Evolutionary conservation across 805 yeast species (phyloP).

Genomic region (Metschnikowia kofuensis): DNA sequence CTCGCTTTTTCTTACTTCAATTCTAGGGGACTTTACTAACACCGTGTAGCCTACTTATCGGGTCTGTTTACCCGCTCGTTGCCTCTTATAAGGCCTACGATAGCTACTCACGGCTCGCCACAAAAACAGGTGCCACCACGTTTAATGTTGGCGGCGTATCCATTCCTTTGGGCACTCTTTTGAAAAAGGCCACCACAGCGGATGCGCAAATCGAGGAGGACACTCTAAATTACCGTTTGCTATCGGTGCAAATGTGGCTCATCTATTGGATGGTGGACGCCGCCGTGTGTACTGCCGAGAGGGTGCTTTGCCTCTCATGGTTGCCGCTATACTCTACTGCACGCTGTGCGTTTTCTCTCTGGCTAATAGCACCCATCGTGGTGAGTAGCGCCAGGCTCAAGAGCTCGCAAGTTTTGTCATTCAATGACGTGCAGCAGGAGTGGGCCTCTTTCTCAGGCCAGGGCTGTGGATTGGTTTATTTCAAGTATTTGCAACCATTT

Average conservation of each 20-base stretch:
- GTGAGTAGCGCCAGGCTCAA: conserved; percentile 34
- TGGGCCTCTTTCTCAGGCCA: conserved; percentile 26
- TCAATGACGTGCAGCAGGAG: conserved; percentile 20
- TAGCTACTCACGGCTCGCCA: conserved; percentile 30
- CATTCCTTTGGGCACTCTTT: conserved; percentile 37
- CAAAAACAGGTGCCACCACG: conserved; percentile 27
- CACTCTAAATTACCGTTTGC: conserved; percentile 22
- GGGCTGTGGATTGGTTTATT: conserved; percentile 36
- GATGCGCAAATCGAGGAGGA: conserved; percentile 17
- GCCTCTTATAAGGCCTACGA: conserved; percentile 61
- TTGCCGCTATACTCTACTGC: conserved; percentile 27
- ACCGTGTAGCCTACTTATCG: conserved; percentile 21
- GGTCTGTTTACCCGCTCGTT: conserved; percentile 55
- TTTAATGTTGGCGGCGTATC: conserved; percentile 37
- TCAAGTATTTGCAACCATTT: conserved; percentile 26
- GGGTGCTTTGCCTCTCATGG: conserved; percentile 42
- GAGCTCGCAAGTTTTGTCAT: conserved; percentile 11
- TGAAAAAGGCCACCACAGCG: conserved; percentile 26
- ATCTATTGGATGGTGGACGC: conserved; percentile 66
- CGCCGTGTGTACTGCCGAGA: conserved; percentile 37
- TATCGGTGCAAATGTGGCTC: conserved; percentile 39
- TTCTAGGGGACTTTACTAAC: conserved; percentile 8
- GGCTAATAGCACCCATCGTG: conserved; percentile 49
- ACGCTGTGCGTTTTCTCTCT: conserved; percentile 54
- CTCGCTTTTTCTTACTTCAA: too few relatives aligned